Percentiles rank a stretch among this genome's conserved stretches.
Conservation (phyloP, 2,329 filamentous ascomycete species). For the Ilyonectria destructans region DNA sequence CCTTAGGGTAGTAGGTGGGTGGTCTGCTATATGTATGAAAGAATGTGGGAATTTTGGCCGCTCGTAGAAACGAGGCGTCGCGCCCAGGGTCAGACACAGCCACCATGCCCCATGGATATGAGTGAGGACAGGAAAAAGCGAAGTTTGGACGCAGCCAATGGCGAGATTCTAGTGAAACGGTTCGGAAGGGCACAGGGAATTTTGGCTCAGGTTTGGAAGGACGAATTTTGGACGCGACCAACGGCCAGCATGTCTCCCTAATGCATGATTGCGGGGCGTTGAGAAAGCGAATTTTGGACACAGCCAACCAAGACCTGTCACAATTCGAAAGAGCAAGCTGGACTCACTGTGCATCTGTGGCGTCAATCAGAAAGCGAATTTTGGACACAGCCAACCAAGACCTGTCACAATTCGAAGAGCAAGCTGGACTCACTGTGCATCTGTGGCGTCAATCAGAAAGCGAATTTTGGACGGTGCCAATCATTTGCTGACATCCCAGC, state of each 20-base stretch:
- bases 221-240: not conserved
- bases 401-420: not conserved
- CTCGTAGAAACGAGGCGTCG: not conserved
- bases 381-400: not conserved
- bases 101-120: not conserved
- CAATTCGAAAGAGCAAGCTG: not conserved
- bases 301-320: not conserved
- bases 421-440: not conserved
- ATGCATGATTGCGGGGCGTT: not conserved
- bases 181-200: not conserved
- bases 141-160: not conserved
- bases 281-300: not conserved
- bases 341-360: not conserved
- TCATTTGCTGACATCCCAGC: too few species aligned
- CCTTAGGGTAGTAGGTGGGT: not conserved
- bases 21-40: not conserved
- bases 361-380: not conserved
- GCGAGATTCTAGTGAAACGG: too few species aligned
- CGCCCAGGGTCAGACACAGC: not conserved
- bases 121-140: not conserved
- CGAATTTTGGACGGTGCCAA: not conserved
- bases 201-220: not conserved
- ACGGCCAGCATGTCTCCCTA: not conserved
- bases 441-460: not conserved
- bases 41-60: slow-evolving; percentile 7